Percentiles rank a stretch among this genome's conserved stretches.
These are phyloP conservation scores for Limnanthes douglasii DNA, from an alignment of 345 rosid species.

Conservation along the genomic window DNA sequence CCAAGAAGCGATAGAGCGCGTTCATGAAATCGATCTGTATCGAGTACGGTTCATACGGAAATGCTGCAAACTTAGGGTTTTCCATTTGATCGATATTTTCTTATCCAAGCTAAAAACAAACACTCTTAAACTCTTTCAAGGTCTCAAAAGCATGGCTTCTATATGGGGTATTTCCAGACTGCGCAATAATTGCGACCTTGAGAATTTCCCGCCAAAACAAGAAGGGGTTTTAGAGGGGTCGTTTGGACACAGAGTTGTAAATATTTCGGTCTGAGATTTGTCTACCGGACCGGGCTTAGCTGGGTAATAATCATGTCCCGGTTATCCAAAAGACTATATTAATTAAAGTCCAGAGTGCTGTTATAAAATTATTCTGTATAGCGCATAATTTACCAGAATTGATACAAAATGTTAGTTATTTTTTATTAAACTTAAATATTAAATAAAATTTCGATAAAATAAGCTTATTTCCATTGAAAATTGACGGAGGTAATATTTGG, in stretches of 20 bases:
- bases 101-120: background rate
- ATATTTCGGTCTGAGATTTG: background rate
- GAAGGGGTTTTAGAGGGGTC: background rate
- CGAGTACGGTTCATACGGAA: constrained; percentile 70
- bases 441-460: no score
- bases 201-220: background rate
- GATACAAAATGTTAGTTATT: no score
- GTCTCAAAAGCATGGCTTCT: background rate
- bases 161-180: background rate
- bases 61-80: constrained; percentile 31
- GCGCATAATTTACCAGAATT: no score
- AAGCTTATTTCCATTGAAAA: no score
- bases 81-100: constrained; percentile 7
- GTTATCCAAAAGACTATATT: no score
- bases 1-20: constrained; percentile 62
- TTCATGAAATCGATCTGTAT: constrained; percentile 82
- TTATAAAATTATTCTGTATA: no score
- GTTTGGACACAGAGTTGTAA: background rate
- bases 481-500: no score
- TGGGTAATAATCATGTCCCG: no score
- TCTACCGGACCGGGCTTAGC: no score
- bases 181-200: background rate
- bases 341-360: no score
- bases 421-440: no score
- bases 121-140: no score